Evolutionary conservation across 129 eudicot genomes (phyloP), one percentile per base, ranked within the genome.

Genomic region (Saposhnikovia divaricata): DNA sequence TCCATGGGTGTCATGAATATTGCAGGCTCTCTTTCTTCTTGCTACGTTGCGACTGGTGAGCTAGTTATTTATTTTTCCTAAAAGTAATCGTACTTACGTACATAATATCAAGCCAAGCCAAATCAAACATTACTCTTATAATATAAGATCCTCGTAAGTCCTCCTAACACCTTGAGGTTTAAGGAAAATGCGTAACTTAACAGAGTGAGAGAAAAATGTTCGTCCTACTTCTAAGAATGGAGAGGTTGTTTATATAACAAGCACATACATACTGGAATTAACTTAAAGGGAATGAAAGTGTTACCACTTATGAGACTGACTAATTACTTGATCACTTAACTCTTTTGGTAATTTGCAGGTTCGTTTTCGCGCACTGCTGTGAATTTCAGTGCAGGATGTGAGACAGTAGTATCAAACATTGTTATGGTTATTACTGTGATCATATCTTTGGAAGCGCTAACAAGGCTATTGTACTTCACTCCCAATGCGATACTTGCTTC

Each of bases 1-100:
- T 95, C 97, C 13, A 80, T 93, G 81, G 97, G 98, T 34, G 74
- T 89, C 47, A 89, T 91, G 91, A 93, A 93, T 44, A 80, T 93
- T 69, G 87, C 84, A 23, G 98, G 98, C 79, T 93, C 98, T 47
- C 87, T 93, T 80, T 84, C 95, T 28, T 93, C 98, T 81, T 91
- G 98, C 71, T 93, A 91, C 77, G 90, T 87, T 65, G 90, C 96
- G n/a, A 93, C 98, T 34, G 98, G 98, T 93, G 42, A 71, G 55
- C 14, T 59, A 21, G 27, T 43, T 37, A 51, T 68, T 5, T 13
- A 63, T 18, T 55, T 55, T 21, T 19, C 27, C 25, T 55, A 19
- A 55, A 21, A 55, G 27, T 55, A 25, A 21, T 21, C 27, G 13
- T 59, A 4, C 9, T 34, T 34, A 19, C 19, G 19, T 55, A 55